A percentile compares a stretch with the other conserved stretches of the same genome.
Conservation (phyloP, 306 rosid species). For the Notholithocarpus densiflorus region DNA sequence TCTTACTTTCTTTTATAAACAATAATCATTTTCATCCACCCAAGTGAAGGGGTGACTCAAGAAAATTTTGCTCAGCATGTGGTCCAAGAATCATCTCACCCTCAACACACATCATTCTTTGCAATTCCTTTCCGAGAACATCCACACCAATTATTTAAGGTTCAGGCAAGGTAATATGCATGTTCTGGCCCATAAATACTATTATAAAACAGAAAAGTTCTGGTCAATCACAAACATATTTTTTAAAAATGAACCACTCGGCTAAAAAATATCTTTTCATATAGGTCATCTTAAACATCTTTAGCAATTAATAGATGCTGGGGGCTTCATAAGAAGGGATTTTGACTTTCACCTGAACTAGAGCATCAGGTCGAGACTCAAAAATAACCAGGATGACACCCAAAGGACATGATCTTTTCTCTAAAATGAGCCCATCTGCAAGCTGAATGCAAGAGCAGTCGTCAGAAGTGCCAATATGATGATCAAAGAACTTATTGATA, state of each 20-base stretch:
- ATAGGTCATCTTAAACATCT: slow-evolving; percentile 10
- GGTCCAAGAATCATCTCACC: neutral
- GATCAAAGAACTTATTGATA: neutral
- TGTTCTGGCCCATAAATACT: neutral
- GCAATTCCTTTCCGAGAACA: neutral
- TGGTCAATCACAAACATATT: neutral
- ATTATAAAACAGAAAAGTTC: neutral
- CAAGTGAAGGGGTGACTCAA: neutral
- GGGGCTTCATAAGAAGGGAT: slow-evolving; percentile 5
- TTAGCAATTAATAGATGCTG: slow-evolving; percentile 10
- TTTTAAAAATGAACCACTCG: neutral
- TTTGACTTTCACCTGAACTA: slow-evolving; percentile 68
- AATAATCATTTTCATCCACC: neutral
- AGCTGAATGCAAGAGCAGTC: slow-evolving; percentile 52
- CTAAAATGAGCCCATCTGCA: slow-evolving; percentile 68
- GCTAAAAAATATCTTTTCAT: slow-evolving; percentile 1
- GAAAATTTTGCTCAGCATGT: neutral
- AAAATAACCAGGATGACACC: slow-evolving; percentile 82
- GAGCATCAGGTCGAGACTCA: slow-evolving; percentile 97
- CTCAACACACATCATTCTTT: neutral
- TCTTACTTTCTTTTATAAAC: neutral
- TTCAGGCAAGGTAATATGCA: neutral
- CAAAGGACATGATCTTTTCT: slow-evolving; percentile 67
- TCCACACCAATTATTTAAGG: neutral
- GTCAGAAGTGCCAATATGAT: slow-evolving; percentile 21